Conservation (phyloP, 345 rosid genomes). For the Populus simonii region DNA sequence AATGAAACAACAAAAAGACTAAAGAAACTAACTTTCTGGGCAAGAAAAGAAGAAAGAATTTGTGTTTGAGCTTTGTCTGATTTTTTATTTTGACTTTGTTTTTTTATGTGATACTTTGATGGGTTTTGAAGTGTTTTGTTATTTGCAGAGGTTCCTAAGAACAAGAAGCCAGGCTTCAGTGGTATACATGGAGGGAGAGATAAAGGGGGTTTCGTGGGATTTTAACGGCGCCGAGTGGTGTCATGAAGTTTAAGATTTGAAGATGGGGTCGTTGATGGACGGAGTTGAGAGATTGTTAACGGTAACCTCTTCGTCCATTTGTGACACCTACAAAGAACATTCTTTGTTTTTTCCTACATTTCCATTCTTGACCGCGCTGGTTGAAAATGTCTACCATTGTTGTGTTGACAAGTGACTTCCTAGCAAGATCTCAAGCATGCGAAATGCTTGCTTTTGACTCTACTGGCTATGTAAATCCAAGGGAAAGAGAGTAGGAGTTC, state of each 20-base stretch:
- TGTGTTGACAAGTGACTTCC: background rate
- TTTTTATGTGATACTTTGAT: background rate
- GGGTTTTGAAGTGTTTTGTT: background rate
- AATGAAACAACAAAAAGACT: background rate
- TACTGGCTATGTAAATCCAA: background rate
- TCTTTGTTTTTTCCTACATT: background rate
- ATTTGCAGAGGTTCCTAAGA: background rate
- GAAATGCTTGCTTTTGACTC: background rate
- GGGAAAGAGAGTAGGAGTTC: background rate
- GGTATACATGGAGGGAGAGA: background rate
- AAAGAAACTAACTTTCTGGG: background rate
- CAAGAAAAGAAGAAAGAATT: background rate
- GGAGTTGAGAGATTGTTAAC: background rate
- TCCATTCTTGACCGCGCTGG: background rate
- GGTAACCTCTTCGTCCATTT: constrained; percentile 1
- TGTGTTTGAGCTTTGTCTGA: background rate
- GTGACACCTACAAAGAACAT: background rate
- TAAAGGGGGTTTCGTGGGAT: background rate
- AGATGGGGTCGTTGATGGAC: background rate
- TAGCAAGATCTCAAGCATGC: no score
- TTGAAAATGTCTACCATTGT: background rate
- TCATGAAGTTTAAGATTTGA: background rate
- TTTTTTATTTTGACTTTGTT: background rate
- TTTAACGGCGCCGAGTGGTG: background rate
- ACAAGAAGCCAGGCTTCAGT: no score